Evolutionary conservation across 2,329 filamentous ascomycete genomes (phyloP).

Genomic region (Paecilomyces variotii): DNA sequence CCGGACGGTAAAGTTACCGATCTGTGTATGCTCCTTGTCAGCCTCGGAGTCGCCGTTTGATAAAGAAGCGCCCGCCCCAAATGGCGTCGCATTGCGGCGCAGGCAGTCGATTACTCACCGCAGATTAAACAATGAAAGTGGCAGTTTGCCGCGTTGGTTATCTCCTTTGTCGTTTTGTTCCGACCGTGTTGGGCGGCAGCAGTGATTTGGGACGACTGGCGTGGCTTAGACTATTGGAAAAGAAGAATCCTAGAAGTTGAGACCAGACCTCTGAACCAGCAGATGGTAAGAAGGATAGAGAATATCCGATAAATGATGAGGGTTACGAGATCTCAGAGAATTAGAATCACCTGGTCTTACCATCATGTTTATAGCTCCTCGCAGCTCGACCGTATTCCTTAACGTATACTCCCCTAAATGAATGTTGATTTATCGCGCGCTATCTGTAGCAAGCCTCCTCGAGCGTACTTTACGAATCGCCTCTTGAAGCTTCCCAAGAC

Average conservation of each 20-base stretch:
- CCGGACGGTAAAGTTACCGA: conserved; percentile 4
- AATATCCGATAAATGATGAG: not conserved
- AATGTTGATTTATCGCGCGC: conserved; percentile 3
- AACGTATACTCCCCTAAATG: not conserved
- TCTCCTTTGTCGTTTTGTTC: not conserved
- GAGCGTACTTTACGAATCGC: conserved; percentile 4
- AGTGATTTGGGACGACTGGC: not conserved
- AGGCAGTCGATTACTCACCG: not conserved
- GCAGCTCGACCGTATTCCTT: not conserved
- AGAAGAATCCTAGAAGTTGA: not conserved
- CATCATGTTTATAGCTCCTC: not conserved
- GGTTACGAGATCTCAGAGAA: not conserved
- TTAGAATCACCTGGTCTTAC: not conserved
- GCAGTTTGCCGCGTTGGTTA: not conserved
- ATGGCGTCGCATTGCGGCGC: not conserved
- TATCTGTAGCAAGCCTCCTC: conserved; percentile 9
- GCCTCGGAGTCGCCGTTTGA: not conserved
- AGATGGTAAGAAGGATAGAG: not conserved
- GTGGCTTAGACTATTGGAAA: not conserved
- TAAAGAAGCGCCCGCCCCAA: not conserved
- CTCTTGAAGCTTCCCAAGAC: not conserved
- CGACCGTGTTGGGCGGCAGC: not conserved
- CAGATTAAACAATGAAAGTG: not conserved
- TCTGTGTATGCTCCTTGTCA: not conserved
- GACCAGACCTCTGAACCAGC: not conserved